A percentile compares a stretch with the other conserved stretches of the same genome.
Evolutionary conservation across 164 flowering plant species (phyloP).

Genomic region (Dillenia suffruticosa): DNA sequence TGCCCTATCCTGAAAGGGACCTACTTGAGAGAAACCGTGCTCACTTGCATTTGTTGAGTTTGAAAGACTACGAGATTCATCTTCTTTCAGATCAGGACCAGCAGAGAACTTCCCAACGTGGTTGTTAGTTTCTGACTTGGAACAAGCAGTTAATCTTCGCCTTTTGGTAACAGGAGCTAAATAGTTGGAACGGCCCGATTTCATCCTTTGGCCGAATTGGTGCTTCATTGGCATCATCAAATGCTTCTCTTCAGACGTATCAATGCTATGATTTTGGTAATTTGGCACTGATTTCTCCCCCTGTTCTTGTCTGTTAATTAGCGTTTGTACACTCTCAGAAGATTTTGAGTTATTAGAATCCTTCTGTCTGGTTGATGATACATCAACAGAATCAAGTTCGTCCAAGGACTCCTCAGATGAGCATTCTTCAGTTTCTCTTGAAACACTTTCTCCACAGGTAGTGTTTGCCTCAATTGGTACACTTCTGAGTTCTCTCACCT

Average conservation of each 20-base stretch:
- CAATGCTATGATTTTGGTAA: conserved; percentile 6
- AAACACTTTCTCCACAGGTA: conserved; percentile 7
- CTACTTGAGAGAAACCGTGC: conserved; percentile 10
- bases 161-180: conserved; percentile 32
- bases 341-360: conserved; percentile 10
- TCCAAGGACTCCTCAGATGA: conserved; percentile 8
- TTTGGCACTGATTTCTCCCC: conserved; percentile 2
- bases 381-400: conserved; percentile 16
- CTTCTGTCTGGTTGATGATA: conserved; percentile 2
- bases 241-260: conserved; percentile 14
- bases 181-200: conserved; percentile 21
- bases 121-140: conserved; percentile 14
- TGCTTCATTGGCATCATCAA: conserved; percentile 20
- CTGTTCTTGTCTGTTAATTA: conserved; percentile 7
- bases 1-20: conserved; percentile 20
- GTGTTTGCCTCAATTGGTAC: conserved; percentile 34
- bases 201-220: conserved; percentile 23
- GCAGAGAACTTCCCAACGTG: conserved; percentile 6
- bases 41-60: conserved; percentile 15
- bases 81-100: conserved; percentile 16
- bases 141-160: conserved; percentile 36
- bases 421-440: conserved; percentile 24
- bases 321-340: neutral
- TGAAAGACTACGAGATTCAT: conserved; percentile 8
- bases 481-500: conserved; percentile 41